Percentiles rank a stretch among this genome's conserved stretches.
These are phyloP conservation scores for Ascosphaera apis DNA, from an alignment of 2,329 filamentous ascomycete genomes.

Conservation along the genomic window DNA sequence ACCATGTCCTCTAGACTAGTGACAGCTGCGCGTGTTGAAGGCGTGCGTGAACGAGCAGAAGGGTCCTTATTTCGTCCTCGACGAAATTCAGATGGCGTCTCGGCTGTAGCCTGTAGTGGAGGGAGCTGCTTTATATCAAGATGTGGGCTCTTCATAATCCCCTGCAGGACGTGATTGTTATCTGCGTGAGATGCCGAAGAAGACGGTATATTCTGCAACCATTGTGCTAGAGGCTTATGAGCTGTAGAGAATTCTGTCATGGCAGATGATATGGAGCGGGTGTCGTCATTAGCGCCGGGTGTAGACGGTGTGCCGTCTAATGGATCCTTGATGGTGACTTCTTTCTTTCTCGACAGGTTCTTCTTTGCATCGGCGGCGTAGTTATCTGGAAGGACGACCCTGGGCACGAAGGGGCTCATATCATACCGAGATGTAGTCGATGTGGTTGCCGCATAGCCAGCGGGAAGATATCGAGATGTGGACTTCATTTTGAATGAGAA, in stretches of 20 bases:
- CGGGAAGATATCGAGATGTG: conserved; percentile 59
- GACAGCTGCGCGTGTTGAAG: too few relatives aligned
- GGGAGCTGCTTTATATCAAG: too few relatives aligned
- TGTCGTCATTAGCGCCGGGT: conserved; percentile 18
- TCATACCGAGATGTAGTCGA: conserved; percentile 59
- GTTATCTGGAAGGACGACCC: conserved; percentile 42
- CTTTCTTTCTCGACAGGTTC: conserved; percentile 33
- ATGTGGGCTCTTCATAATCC: too few relatives aligned
- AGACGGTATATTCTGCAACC: too few relatives aligned
- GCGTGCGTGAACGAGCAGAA: too few relatives aligned
- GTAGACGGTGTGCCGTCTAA: too few relatives aligned
- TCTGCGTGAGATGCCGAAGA: too few relatives aligned
- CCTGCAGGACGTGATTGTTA: too few relatives aligned
- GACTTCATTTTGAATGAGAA: conserved; percentile 86
- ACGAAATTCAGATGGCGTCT: too few relatives aligned
- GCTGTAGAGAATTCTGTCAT: conserved; percentile 4
- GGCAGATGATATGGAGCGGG: conserved; percentile 15
- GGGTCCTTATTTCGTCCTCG: too few relatives aligned
- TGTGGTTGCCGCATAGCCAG: too few relatives aligned
- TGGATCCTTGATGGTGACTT: conserved; percentile 45
- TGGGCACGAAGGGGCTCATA: conserved; percentile 68
- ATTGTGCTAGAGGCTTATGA: conserved; percentile 45
- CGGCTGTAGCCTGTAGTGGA: too few relatives aligned
- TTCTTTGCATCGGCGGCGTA: conserved; percentile 34
- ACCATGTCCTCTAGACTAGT: conserved; percentile 43